Percentiles rank a stretch among this genome's conserved stretches.
Evolutionary conservation across 2,329 filamentous ascomycete genomes (phyloP).

Genomic region (Fusarium protoensiforme): DNA sequence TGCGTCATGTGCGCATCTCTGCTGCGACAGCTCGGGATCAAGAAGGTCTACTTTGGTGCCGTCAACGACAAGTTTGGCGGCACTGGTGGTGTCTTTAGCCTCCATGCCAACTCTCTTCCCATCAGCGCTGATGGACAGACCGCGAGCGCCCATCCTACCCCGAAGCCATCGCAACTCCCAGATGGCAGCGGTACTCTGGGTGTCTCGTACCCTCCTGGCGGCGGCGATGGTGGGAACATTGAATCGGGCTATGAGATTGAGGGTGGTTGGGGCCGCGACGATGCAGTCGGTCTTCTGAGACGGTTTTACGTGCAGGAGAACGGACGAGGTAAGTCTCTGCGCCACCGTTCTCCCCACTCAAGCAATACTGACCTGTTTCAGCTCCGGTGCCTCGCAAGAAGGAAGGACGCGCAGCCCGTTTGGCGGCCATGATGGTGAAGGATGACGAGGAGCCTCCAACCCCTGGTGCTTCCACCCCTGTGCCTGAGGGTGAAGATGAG

Average conservation of each 20-base stretch:
- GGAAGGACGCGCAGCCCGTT: constrained; percentile 64
- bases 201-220: constrained; percentile 50
- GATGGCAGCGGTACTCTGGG: constrained; percentile 51
- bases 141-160: constrained; percentile 54
- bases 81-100: constrained; percentile 90
- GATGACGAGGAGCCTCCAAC: constrained; percentile 43
- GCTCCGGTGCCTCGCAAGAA: constrained; percentile 66
- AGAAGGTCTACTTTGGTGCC: constrained; percentile 93
- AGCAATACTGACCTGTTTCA: constrained; percentile 35
- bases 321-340: constrained; percentile 74
- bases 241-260: constrained; percentile 85
- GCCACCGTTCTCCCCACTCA: fast-evolving
- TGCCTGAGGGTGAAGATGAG: not conserved
- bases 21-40: constrained; percentile 87
- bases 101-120: constrained; percentile 73
- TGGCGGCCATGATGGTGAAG: constrained; percentile 63
- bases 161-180: constrained; percentile 50
- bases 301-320: constrained; percentile 99
- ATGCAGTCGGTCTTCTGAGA: constrained; percentile 90
- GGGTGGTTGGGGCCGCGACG: constrained; percentile 88
- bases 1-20: constrained; percentile 99
- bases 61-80: constrained; percentile 98
- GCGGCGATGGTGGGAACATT: constrained; percentile 73
- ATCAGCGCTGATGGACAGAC: constrained; percentile 50
- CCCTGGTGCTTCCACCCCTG: not conserved